Evolutionary conservation across 2,329 filamentous ascomycete genomes (phyloP).

Genomic region (Ophiocordyceps camponoti-rufipedis): DNA sequence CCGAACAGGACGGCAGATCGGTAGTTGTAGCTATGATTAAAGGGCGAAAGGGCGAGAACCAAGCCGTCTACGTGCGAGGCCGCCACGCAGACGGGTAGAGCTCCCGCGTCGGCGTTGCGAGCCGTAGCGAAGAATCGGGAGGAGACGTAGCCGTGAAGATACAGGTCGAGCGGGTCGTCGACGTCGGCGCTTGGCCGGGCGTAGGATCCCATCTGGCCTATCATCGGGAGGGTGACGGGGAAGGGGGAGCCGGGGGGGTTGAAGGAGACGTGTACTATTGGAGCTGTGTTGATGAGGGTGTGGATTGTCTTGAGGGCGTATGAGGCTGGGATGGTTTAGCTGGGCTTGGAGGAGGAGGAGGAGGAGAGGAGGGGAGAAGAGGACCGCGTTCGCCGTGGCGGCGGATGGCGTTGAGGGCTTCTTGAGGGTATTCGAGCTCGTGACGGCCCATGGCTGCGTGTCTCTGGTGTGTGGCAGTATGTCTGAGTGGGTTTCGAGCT

Average conservation of each 20-base stretch:
- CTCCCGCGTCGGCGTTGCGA: conserved; percentile 14
- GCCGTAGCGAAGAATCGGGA: conserved; percentile 57
- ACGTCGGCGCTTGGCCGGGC: conserved; percentile 37
- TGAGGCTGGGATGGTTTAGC: conserved; percentile 26
- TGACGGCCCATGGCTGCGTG: conserved; percentile 14
- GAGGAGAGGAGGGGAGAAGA: not conserved
- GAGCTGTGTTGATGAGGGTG: conserved; percentile 53
- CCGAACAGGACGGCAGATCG: conserved; percentile 66
- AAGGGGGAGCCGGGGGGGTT: conserved; percentile 45
- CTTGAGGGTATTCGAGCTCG: conserved; percentile 42
- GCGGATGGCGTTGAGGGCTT: conserved; percentile 46
- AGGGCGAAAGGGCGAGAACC: conserved; percentile 61
- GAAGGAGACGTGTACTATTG: conserved; percentile 68
- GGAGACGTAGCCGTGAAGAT: conserved; percentile 73
- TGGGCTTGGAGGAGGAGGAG: not conserved
- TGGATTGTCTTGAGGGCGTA: conserved; percentile 63
- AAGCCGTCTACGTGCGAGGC: conserved; percentile 64
- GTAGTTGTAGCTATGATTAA: conserved; percentile 75
- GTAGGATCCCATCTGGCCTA: conserved; percentile 65
- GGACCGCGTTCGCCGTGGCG: conserved; percentile 46
- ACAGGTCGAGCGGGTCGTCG: conserved; percentile 52
- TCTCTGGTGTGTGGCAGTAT: not conserved
- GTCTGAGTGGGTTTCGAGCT: too few species aligned
- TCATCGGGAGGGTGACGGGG: conserved; percentile 67
- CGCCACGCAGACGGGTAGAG: conserved; percentile 53